These are phyloP conservation scores for Coffea humblotiana DNA, from an alignment of 305 asterid species.

Conservation along the genomic window DNA sequence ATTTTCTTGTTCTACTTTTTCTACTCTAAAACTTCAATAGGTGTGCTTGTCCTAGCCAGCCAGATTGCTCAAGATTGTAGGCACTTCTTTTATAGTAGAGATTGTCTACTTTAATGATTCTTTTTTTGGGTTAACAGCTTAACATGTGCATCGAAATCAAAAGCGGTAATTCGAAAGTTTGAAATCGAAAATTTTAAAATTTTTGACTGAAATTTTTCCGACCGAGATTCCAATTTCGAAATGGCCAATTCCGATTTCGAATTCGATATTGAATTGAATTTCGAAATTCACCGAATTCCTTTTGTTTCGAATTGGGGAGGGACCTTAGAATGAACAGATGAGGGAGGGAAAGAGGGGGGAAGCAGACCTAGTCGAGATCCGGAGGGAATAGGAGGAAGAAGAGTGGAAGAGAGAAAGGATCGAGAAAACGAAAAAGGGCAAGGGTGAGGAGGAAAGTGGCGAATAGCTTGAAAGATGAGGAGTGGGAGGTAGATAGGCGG, in stretches of 20 bases:
- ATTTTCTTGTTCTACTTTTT: no score
- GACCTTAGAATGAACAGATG: neutral
- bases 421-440: conserved; percentile 39
- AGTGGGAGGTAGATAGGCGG: conserved; percentile 3
- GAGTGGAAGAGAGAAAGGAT: conserved; percentile 39
- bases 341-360: neutral
- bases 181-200: no score
- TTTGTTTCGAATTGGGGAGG: no score
- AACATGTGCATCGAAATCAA: neutral
- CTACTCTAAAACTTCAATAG: no score
- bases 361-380: conserved; percentile 49
- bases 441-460: conserved; percentile 26
- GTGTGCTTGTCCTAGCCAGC: neutral
- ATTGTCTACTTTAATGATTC: neutral
- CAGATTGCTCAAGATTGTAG: neutral
- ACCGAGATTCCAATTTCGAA: no score
- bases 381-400: conserved; percentile 41
- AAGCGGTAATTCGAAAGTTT: no score
- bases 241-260: no score
- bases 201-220: no score
- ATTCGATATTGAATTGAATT: no score
- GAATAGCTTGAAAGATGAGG: conserved; percentile 24
- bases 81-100: neutral
- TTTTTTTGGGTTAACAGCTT: neutral
- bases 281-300: no score